Evolutionary conservation across 2,329 filamentous ascomycete genomes (phyloP), one percentile per base, ranked within the genome.

Genomic region (Teratosphaeria destructans): DNA sequence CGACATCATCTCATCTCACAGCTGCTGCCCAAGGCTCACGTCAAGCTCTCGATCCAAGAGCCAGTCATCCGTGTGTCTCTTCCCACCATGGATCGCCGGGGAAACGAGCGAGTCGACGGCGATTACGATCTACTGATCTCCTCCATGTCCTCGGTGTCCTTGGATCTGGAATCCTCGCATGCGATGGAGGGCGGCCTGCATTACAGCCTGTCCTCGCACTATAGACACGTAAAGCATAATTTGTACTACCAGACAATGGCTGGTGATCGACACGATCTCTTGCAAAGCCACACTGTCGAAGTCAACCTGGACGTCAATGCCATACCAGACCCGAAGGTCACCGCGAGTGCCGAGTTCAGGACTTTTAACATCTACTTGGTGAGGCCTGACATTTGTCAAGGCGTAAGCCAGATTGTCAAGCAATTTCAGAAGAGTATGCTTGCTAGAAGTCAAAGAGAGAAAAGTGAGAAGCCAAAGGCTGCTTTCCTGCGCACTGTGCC

Each of bases 51-150:
- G 0, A 88, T 99, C 75, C 94, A 99, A 69, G 94, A 99, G 71
- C 94, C 94, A 1, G 95, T 99, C 16, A 73, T 97, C 63, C 86
- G 95, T 66, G 92, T 99, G 64, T 85, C 92, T 7, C 78, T 99
- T 4, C 92, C 92, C 5, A 86, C 93, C 0, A 84, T 94, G 63
- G 83, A 87, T 62, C 73, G 78, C 5, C 71, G 71, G 3, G 74
- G 76, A 57, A 74, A 74, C 49, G 55, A 29, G 12, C 23, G 26
- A 47, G 82, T 85, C 29, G 81, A 85, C 0, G 89, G 91, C 62
- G 92, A 97, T 65, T 97, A 94, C 66, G 94, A 99, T 70, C 81
- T 99, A 34, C 88, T 99, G 53, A 96, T 99, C 55, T 96, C 90
- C 1, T 94, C 91, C 2, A 90, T 96, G 11, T 97, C 95, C 0